phyloP scores from a whole-genome alignment of 1,284 basidiomycete species.

The Neonothopanus nambi region DNA sequence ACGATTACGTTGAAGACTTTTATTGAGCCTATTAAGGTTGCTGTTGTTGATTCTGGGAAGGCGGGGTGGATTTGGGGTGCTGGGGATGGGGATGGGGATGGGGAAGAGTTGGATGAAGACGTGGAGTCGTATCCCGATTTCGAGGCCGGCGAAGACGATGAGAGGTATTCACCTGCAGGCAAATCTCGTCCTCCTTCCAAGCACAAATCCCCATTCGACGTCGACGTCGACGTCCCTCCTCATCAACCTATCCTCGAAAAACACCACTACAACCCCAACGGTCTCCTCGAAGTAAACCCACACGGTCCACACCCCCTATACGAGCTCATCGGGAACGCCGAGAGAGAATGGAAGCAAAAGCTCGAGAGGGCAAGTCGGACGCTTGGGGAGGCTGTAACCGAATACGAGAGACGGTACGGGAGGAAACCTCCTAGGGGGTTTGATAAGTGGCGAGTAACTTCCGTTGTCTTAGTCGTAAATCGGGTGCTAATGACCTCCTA shows the following conservation, averaged over 20 bases:
- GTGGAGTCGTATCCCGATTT: background rate
- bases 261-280: constrained; percentile 31
- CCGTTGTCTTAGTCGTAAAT: background rate
- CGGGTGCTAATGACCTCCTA: background rate
- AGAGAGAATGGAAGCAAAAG: constrained; percentile 51
- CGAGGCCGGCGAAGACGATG: background rate
- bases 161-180: background rate
- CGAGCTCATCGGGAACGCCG: constrained; percentile 49
- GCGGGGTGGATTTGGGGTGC: no score
- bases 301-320: constrained; percentile 46
- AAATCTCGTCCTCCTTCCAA: background rate
- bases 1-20: constrained; percentile 2
- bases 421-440: constrained; percentile 51
- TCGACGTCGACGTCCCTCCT: no score
- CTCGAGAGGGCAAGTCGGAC: constrained; percentile 52
- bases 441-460: constrained; percentile 37
- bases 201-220: background rate
- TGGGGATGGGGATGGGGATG: no score
- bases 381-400: constrained; percentile 50
- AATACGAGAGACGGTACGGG: constrained; percentile 52
- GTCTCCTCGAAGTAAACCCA: constrained; percentile 37
- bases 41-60: background rate
- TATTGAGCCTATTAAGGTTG: constrained; percentile 1
- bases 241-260: background rate
- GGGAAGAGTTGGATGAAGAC: background rate